phyloP scores from a whole-genome alignment of 1,284 basidiomycete genomes.

The Volvariella surrecta region DNA sequence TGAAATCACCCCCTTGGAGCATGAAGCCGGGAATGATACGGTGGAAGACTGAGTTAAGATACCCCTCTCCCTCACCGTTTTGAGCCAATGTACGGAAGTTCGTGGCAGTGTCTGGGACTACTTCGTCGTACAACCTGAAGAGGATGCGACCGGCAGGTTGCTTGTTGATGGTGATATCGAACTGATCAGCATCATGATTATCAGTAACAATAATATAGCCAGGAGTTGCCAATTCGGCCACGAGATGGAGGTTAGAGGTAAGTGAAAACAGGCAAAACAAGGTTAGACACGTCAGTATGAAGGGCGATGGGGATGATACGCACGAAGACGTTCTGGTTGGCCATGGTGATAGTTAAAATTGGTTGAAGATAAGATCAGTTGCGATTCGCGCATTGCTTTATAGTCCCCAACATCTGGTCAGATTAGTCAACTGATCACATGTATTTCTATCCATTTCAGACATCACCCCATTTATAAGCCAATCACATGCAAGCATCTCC shows the following conservation, averaged over 20 bases:
- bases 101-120: conserved; percentile 65
- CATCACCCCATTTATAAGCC: too few relatives aligned
- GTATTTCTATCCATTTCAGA: too few relatives aligned
- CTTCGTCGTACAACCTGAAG: conserved; percentile 76
- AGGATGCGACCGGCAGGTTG: conserved; percentile 60
- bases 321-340: conserved; percentile 23
- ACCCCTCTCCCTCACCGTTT: conserved; percentile 62
- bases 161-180: conserved; percentile 69
- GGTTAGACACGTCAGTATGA: too few relatives aligned
- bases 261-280: conserved; percentile 5
- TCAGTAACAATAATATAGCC: background rate
- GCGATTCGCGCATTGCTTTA: too few relatives aligned
- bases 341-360: conserved; percentile 17
- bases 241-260: background rate
- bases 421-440: too few relatives aligned
- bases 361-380: conserved; percentile 1
- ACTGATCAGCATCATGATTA: conserved; percentile 30
- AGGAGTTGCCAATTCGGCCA: conserved; percentile 1
- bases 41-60: conserved; percentile 67
- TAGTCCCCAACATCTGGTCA: too few relatives aligned
- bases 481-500: too few relatives aligned
- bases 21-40: conserved; percentile 63
- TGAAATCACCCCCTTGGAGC: conserved; percentile 70
- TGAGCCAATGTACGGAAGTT: conserved; percentile 93
- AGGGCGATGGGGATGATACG: conserved; percentile 13